Percentiles rank a stretch among this genome's conserved stretches.
Evolutionary conservation across 306 rosid genomes (phyloP).

Genomic region (Vigna radiata): DNA sequence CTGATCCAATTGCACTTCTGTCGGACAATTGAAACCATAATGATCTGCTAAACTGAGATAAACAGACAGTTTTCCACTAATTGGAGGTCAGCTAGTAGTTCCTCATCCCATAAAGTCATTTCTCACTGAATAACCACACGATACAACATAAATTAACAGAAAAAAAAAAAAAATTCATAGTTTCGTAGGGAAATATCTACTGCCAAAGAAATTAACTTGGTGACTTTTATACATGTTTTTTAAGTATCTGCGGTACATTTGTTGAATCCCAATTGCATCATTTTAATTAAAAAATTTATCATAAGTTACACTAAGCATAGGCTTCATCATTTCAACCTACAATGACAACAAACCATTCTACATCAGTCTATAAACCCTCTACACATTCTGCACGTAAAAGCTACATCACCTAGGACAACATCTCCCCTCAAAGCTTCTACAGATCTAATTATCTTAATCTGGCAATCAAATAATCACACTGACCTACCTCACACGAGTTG

Average conservation of each 20-base stretch:
- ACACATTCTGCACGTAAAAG: background rate
- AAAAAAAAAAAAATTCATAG: background rate
- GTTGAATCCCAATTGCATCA: background rate
- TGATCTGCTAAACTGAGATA: constrained; percentile 23
- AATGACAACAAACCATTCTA: background rate
- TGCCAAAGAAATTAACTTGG: background rate
- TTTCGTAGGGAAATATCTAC: background rate
- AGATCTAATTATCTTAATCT: background rate
- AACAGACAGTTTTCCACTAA: constrained; percentile 3
- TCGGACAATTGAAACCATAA: background rate
- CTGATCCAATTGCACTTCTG: background rate
- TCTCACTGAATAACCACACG: constrained; percentile 2
- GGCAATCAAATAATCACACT: background rate
- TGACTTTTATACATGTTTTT: background rate
- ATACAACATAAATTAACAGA: constrained; percentile 8
- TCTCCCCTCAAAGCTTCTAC: background rate
- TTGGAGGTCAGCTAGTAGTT: constrained; percentile 12
- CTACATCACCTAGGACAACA: constrained; percentile 4
- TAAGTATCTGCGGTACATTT: background rate
- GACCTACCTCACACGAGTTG: background rate
- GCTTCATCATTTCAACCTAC: background rate
- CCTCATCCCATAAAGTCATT: constrained; percentile 14
- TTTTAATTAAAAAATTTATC: background rate
- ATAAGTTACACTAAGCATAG: background rate
- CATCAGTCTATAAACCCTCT: background rate